Base-by-base conservation (phyloP, 495 filamentous ascomycete species). In the Xylaria curta region DNA sequence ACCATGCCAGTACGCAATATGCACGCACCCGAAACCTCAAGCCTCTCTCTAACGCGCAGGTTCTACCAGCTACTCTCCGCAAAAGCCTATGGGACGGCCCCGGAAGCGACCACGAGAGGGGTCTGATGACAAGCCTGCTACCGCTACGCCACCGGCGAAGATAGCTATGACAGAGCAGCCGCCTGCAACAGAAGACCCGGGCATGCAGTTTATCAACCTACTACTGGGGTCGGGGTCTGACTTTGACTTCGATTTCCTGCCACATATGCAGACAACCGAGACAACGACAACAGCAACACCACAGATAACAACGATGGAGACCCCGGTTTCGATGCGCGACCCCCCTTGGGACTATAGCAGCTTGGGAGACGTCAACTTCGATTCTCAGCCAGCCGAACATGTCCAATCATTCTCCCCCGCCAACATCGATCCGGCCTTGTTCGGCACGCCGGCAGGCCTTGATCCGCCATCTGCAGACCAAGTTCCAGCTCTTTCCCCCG, bases 1-100 rank as follows among this genome's bases (percentile, higher is more conserved):
- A 61, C 54, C 74, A 46, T 91, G 89, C 77, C 79, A 85, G 74
- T 67, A 67, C 65, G 65, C 65, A 66, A 24, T 10, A 65, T 26
- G 62, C 62, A 65, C 26, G 26, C 42, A 19, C 42, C 42, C 42
- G 15, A 31, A 42, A n/a, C 10, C n/a, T 33, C 19, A n/a, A 38
- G 15, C 38, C 15, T 31, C 38, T 24, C 24, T 67, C 65, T 67
- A 28, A 67, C 36, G n/a, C 21, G 10, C n/a, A 26, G 4, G 5
- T 26, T 67, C 31, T 10, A 9, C 56, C 8, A 67, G 65, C 49
- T 91, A 90, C 76, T 90, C 89, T 6, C 76, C 82, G 24, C 87
- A 88, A 76, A 90, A 91, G 76, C 85, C 81, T 26, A 91, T 91
- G 89, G 89, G 89, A 21, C 77, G 89, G 70, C 89, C 89, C 24